Evolutionary conservation across 1,284 basidiomycete species (phyloP).

Genomic region (Leccinum griseonigrum): DNA sequence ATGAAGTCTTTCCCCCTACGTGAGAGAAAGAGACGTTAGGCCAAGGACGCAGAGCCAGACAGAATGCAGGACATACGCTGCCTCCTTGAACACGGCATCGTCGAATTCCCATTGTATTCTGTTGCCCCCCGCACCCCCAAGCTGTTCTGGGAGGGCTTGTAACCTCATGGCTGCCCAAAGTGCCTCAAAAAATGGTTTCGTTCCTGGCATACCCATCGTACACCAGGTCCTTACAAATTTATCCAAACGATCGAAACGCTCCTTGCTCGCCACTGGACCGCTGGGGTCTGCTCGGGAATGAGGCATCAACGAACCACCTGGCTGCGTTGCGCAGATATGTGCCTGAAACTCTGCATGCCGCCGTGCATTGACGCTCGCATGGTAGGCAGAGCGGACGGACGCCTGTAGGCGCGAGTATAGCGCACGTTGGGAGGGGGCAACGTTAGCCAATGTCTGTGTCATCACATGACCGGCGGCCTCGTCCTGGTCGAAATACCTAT

Average conservation of each 20-base stretch:
- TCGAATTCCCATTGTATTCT: slow-evolving; percentile 78
- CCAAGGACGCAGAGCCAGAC: slow-evolving; percentile 1
- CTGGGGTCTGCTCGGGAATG: slow-evolving; percentile 62
- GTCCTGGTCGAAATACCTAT: slow-evolving; percentile 77
- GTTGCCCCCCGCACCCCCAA: slow-evolving; percentile 68
- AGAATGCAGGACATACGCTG: slow-evolving; percentile 57
- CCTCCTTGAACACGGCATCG: slow-evolving; percentile 80
- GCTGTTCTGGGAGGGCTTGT: slow-evolving; percentile 65
- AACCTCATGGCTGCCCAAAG: slow-evolving; percentile 75
- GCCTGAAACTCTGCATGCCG: slow-evolving; percentile 75
- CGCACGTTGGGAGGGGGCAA: slow-evolving; percentile 75
- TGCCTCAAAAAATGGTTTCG: slow-evolving; percentile 74
- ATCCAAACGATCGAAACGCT: slow-evolving; percentile 68
- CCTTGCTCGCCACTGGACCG: slow-evolving; percentile 63
- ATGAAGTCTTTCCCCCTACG: slow-evolving; percentile 79
- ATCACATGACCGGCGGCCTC: slow-evolving; percentile 68
- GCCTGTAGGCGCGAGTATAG: slow-evolving; percentile 75
- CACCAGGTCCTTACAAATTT: slow-evolving; percentile 74
- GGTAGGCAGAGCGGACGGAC: slow-evolving; percentile 72
- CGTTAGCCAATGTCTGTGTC: slow-evolving; percentile 72
- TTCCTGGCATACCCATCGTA: slow-evolving; percentile 76
- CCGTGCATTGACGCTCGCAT: slow-evolving; percentile 66
- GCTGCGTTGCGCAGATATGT: slow-evolving; percentile 66
- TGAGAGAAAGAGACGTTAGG: slow-evolving; percentile 21
- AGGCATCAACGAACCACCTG: slow-evolving; percentile 69